phyloP scores from a whole-genome alignment of 2,329 filamentous ascomycete species.

The Fusarium subtropicale region DNA sequence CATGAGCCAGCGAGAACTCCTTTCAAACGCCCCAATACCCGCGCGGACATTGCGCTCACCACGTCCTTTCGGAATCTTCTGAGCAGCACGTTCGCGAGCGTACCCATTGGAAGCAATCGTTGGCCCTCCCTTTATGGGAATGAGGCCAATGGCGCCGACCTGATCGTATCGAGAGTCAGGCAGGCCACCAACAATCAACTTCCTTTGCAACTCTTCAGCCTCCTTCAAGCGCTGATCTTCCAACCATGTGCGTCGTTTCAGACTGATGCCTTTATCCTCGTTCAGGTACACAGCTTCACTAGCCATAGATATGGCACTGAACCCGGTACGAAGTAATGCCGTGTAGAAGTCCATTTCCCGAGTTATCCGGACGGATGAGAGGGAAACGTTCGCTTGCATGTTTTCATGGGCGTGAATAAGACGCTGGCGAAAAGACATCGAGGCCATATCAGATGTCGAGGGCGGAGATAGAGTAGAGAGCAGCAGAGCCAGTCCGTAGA shows the following conservation, averaged over 20 bases:
- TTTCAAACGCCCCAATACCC: conserved; percentile 82
- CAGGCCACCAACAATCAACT: conserved; percentile 61
- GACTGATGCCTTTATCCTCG: conserved; percentile 80
- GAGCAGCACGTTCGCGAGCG: conserved; percentile 75
- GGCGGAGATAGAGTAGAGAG: conserved; percentile 70
- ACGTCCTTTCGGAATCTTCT: conserved; percentile 63
- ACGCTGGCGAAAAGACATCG: conserved; percentile 66
- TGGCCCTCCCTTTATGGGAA: conserved; percentile 64
- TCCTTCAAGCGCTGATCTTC: conserved; percentile 88
- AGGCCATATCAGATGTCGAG: conserved; percentile 42
- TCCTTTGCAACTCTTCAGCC: conserved; percentile 70
- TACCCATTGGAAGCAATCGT: conserved; percentile 67
- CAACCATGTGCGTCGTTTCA: conserved; percentile 86
- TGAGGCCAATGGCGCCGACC: conserved; percentile 65
- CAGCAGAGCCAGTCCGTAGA: conserved; percentile 81
- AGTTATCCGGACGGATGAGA: conserved; percentile 82
- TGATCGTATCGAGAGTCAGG: conserved; percentile 63
- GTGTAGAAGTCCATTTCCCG: conserved; percentile 97
- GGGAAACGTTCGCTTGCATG: conserved; percentile 89
- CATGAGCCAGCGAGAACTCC: conserved; percentile 82
- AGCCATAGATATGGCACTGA: conserved; percentile 89
- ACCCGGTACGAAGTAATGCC: conserved; percentile 85
- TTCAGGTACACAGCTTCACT: conserved; percentile 97
- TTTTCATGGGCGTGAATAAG: conserved; percentile 82
- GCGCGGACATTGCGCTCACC: conserved; percentile 62